Base-by-base conservation (phyloP, 1,139 yeast species). In the Pichia sp. region DNA sequence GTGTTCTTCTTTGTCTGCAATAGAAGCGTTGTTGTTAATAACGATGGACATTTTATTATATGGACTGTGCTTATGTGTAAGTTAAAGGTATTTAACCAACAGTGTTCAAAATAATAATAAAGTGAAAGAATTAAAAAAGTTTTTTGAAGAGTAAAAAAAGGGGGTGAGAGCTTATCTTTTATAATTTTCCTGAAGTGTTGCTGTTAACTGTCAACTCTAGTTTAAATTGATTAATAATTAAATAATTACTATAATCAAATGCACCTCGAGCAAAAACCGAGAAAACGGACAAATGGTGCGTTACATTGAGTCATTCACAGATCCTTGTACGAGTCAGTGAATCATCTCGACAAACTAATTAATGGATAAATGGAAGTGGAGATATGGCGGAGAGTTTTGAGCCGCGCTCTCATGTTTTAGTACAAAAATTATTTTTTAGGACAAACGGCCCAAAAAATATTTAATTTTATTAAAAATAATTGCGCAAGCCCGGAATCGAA, bases 401-500 rank as follows among this genome's bases (percentile, higher is more conserved):
- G 23, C 33, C 33, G 33, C 33, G 4, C 5, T 3, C 11, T 5
- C 3, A 4, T 20, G n/a, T n/a, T n/a, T n/a, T n/a, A n/a, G n/a
- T n/a, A n/a, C 22, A 10, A 8, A 25, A 22, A 27, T 20, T n/a
- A 26, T 26, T 26, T 22, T 29, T 20, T 20, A 25, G 39, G 39
- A 37, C 26, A 37, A 37, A 37, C 39, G 39, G 32, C n/a, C n/a
- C n/a, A n/a, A n/a, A n/a, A n/a, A n/a, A n/a, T n/a, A n/a, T n/a
- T n/a, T n/a, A n/a, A n/a, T n/a, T n/a, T n/a, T n/a, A n/a, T n/a
- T n/a, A n/a, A 20, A 20, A 20, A 37, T 10, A 28, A 27, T 8
- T 44, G 47, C 47, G 47, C 46, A 42, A 41, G 44, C 45, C 46
- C 46, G 48, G 48, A 46, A 46, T 46, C 48, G 48, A 46, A 46